Evolutionary conservation across 1,284 basidiomycete genomes (phyloP), one percentile per base, ranked within the genome.

Genomic region (Sanguinoderma infundibulare): DNA sequence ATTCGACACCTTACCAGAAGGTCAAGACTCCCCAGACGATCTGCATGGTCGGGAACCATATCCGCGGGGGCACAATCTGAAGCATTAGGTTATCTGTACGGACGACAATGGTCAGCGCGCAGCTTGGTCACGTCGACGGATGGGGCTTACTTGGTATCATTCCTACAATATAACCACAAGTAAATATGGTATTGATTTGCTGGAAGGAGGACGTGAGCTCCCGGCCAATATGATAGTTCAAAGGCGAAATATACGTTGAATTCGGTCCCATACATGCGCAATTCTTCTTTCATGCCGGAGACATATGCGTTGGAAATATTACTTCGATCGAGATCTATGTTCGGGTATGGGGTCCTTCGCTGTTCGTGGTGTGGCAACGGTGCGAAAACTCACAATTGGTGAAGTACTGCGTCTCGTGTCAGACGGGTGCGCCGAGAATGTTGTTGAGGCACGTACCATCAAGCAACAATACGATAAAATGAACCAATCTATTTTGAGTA

Each of bases 231-330:
- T 2, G 12, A 28, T 5, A 15, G 8, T 17, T 17, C 10, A 38
- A 52, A 6, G 59, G 34, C 35, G 6, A 24, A 49, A n/a, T 72
- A 30, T 20, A 85, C 87, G 72, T 92, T 92, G 71, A 85, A 87
- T 62, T 93, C 81, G 44, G 84, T 89, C 34, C 90, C 90, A 53
- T 80, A 75, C 84, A 93, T 88, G 61, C 81, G 69, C 35, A 94
- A 80, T 49, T 92, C 90, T 73, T 94, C 89, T 66, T 84, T 87
- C 91, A 95, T 92, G 3, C 92, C 92, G 4, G 89, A 91, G 17
- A 94, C 90, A 72, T 91, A 91, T 8, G 88, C 87, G 73, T 90
- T 89, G 60, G 80, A 79, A 42, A 90, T 78, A 72, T 89, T 89
- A 26, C 86, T 85, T 60, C 87, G 77, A 72, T 89, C 86, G 22